Base-by-base conservation (phyloP, 768 basidiomycete species). In the Mycena kentingensis region DNA sequence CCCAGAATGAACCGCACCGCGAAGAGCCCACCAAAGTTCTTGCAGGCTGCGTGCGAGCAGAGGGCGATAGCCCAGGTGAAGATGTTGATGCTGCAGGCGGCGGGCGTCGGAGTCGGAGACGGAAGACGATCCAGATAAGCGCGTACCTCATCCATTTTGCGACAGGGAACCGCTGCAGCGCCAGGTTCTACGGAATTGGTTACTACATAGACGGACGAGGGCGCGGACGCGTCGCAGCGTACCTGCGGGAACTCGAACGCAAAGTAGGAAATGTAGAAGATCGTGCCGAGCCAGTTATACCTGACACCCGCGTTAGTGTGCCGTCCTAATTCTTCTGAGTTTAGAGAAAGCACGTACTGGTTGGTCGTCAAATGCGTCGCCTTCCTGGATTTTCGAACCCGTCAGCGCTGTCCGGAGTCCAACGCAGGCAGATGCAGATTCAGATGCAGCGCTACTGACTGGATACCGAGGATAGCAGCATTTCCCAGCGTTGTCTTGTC, bases 101-200 rank as follows among this genome's bases (percentile, higher is more conserved):
- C n/a, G 22, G 13, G 10, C 13, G 18, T 27, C 15, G 3, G 28
- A 31, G 11, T 8, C 12, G 15, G 21, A 10, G 35, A 50, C 27
- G 21, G 18, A 3, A 16, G 31, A 29, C 8, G 19, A n/a, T n/a
- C n/a, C n/a, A n/a, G n/a, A n/a, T n/a, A n/a, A n/a, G n/a, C n/a
- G n/a, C 72, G 25, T 52, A 80, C 87, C 86, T 88, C 81, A 90
- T 89, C 88, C 88, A 90, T 72, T 88, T 90, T 26, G 82, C 88
- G 27, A 90, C 83, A 6, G 87, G 87, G 46, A 88, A 79, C 38
- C 77, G 79, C 60, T 90, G 88, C 24, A 90, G 73, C 3, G 87
- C 88, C 37, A 88, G 70, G 58, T 87, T 89, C 65, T 90, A n/a
- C n/a, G n/a, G 87, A 49, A 18, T 38, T 31, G 8, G 39, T 45